Base-by-base conservation (phyloP, 2,329 filamentous ascomycete genomes). In the Colletotrichum liaoningense region DNA sequence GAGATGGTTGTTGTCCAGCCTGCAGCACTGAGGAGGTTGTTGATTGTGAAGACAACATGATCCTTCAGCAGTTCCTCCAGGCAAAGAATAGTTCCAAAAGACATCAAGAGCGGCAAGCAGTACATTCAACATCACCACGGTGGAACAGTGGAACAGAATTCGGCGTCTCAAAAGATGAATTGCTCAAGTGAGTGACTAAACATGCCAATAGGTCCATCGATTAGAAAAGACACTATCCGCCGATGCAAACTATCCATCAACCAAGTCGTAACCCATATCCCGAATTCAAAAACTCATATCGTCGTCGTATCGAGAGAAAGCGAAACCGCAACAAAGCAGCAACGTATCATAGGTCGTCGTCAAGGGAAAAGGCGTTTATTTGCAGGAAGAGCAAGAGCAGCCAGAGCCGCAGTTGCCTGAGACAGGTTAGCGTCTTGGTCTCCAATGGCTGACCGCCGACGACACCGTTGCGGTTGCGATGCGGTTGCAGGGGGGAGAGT, bases 361-460 rank as follows among this genome's bases (percentile, higher is more conserved):
- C 14, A 63, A 35, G 1, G 24, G n/a, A 33, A 11, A 12, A 54
- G 12, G 22, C 16, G 19, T 56, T 73, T 73, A 73, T 69, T 66
- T 63, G 64, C 69, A 65, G 57, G 67, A 35, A 54, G 73, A 75
- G 63, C 66, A 76, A 63, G 58, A 67, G 74, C 75, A 76, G 75
- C 66, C 67, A 35, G 75, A 66, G 71, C 75, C 75, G 75, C 75
- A 76, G 69, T 76, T 75, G 72, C 72, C 72, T 74, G 26, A 63
- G 62, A 72, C 57, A 46, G 28, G 68, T 74, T 64, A 74, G 72
- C 63, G 57, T n/a, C 28, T 46, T 24, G 16, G 33, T 42, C 30
- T 42, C 33, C 8, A 33, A 42, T 30, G 38, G 8, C 38, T 9
- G 42, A 22, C 33, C 30, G 60, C 19, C 67, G 14, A 26, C 38